Evolutionary conservation across 2,329 filamentous ascomycete species (phyloP).

Genomic region (Myrmaecium sp.): DNA sequence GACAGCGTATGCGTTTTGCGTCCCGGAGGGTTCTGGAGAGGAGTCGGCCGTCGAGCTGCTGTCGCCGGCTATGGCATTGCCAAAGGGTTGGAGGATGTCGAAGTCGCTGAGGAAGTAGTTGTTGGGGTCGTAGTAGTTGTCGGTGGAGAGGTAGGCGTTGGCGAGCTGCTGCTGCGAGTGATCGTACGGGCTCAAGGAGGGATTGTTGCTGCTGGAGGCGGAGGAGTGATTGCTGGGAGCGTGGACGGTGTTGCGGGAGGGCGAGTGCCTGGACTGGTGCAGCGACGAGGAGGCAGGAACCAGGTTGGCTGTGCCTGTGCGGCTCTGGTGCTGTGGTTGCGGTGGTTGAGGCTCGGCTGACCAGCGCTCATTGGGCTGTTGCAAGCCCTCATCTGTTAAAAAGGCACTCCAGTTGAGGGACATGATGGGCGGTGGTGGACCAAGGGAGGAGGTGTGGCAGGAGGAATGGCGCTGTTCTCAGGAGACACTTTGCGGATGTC

Average conservation of each 20-base stretch:
- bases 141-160: constrained; percentile 21
- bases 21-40: constrained; percentile 20
- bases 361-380: constrained; percentile 21
- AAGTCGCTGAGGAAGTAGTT: constrained; percentile 24
- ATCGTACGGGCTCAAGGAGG: constrained; percentile 16
- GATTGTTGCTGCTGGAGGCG: constrained; percentile 5
- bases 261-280: constrained; percentile 1
- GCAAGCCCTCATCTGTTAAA: constrained; percentile 19
- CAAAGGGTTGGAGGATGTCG: constrained; percentile 20
- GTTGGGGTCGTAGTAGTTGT: constrained; percentile 17
- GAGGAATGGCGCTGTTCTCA: too few species aligned
- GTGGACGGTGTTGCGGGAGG: constrained; percentile 1
- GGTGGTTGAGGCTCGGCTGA: constrained; percentile 1
- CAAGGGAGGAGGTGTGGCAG: too few species aligned
- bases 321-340: constrained; percentile 2
- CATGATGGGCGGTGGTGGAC: constrained; percentile 16
- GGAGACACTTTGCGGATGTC: too few species aligned
- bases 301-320: too few species aligned
- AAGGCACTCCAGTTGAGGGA: constrained; percentile 23
- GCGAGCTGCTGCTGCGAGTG: constrained; percentile 12
- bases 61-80: constrained; percentile 12
- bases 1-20: too few species aligned
- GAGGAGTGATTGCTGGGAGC: constrained; percentile 2
- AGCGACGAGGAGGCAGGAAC: too few species aligned
- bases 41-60: constrained; percentile 19